Evolutionary conservation across 2,329 filamentous ascomycete species (phyloP).

Genomic region (Dactylonectria estremocensis): DNA sequence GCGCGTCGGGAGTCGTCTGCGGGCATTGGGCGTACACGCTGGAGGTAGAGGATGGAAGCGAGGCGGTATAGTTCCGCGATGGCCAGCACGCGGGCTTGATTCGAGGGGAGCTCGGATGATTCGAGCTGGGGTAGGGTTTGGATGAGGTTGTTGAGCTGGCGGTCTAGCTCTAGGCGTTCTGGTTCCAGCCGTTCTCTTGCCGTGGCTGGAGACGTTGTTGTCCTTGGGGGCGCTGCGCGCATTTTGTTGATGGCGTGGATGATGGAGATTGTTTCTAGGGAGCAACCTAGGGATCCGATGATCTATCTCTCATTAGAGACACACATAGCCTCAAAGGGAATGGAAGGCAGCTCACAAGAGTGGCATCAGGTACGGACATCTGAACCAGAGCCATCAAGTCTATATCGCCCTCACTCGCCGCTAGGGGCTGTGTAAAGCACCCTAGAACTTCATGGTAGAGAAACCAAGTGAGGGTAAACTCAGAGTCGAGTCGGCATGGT

Average conservation of each 20-base stretch:
- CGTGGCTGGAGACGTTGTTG: not conserved
- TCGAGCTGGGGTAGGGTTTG: constrained; percentile 7
- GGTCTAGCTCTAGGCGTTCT: constrained; percentile 10
- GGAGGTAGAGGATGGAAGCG: constrained; percentile 62
- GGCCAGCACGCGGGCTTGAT: constrained; percentile 51
- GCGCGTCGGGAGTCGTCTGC: constrained; percentile 31
- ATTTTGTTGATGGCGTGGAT: constrained; percentile 61
- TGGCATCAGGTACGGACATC: constrained; percentile 23
- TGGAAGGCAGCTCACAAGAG: constrained; percentile 14
- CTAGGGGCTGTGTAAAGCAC: constrained; percentile 57
- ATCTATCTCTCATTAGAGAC: constrained; percentile 53
- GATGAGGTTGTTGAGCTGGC: constrained; percentile 11
- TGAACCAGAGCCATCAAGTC: constrained; percentile 26
- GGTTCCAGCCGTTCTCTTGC: constrained; percentile 11
- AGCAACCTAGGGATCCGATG: constrained; percentile 64
- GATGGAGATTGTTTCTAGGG: constrained; percentile 60
- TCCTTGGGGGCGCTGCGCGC: constrained; percentile 24
- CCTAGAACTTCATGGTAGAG: constrained; percentile 64
- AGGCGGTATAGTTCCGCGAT: constrained; percentile 68
- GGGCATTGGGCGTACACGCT: constrained; percentile 47
- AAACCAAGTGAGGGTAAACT: constrained; percentile 63
- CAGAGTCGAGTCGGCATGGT: constrained; percentile 44
- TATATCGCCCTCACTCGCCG: constrained; percentile 14
- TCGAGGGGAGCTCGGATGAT: constrained; percentile 40
- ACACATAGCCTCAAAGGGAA: not conserved